Percentiles rank a stretch among this genome's conserved stretches.
phyloP scores from a whole-genome alignment of 129 eudicot genomes.

The Flaveria linearis region DNA sequence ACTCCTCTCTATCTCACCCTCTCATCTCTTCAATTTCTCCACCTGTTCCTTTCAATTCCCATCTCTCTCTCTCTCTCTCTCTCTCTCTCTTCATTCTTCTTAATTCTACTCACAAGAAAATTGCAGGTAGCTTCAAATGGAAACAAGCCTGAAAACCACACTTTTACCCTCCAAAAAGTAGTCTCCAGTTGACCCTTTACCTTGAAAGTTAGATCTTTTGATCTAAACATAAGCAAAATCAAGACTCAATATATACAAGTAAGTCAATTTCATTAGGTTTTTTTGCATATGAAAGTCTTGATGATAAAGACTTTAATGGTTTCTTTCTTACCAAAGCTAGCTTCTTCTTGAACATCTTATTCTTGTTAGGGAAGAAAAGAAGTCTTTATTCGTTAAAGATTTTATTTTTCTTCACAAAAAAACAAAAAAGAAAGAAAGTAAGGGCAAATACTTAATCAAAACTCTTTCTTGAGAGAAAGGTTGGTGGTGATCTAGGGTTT shows the following conservation, averaged over 20 bases:
- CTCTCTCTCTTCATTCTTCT: constrained; percentile 43
- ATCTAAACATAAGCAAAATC: constrained; percentile 8
- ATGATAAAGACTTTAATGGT: not conserved
- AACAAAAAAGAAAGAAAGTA: not conserved
- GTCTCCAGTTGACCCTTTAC: constrained; percentile 27
- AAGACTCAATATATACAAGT: constrained; percentile 25
- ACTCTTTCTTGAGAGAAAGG: constrained; percentile 17
- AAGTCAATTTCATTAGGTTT: constrained; percentile 20
- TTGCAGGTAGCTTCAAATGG: constrained; percentile 38
- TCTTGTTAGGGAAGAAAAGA: constrained; percentile 6
- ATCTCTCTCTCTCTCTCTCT: constrained; percentile 28
- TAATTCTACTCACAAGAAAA: constrained; percentile 44
- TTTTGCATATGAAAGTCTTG: not conserved
- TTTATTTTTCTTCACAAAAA: constrained; percentile 6
- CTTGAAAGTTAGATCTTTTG: constrained; percentile 19
- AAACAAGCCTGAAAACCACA: constrained; percentile 43
- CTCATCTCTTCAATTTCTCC: constrained; percentile 45
- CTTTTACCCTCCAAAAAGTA: constrained; percentile 32
- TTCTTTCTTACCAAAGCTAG: not conserved
- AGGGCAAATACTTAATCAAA: constrained; percentile 1
- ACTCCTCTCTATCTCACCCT: constrained; percentile 40
- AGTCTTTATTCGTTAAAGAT: not conserved
- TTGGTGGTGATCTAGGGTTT: constrained; percentile 34
- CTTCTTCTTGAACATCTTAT: constrained; percentile 20
- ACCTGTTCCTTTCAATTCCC: constrained; percentile 30